Evolutionary conservation across 2,329 filamentous ascomycete genomes (phyloP).

Genomic region (Parastagonospora nodorum): DNA sequence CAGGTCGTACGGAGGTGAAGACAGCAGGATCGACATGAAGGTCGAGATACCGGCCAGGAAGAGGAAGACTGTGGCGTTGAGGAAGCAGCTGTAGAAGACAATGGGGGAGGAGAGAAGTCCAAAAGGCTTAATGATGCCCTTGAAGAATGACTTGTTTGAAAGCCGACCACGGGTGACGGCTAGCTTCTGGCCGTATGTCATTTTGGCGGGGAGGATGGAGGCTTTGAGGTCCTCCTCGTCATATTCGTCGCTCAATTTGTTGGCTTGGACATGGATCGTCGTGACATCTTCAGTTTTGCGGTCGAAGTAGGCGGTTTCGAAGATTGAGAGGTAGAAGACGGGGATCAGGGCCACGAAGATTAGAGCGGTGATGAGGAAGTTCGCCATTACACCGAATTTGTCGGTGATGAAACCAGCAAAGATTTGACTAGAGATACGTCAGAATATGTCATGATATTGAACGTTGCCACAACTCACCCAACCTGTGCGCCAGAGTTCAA

Average conservation of each 20-base stretch:
- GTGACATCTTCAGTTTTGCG: conserved; percentile 5
- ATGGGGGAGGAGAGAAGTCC: conserved; percentile 12
- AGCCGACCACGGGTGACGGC: conserved; percentile 9
- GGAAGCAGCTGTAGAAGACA: conserved; percentile 17
- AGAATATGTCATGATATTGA: not conserved
- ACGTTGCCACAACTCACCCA: conserved; percentile 4
- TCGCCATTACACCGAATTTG: conserved; percentile 9
- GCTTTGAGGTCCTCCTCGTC: conserved; percentile 11
- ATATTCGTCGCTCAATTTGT: conserved; percentile 11
- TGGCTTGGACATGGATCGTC: conserved; percentile 2
- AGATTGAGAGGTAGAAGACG: conserved; percentile 13
- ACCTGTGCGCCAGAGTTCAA: conserved; percentile 16
- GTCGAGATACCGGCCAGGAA: conserved; percentile 13
- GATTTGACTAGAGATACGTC: conserved; percentile 2
- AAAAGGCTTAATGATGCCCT: conserved; percentile 14
- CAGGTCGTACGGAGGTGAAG: conserved; percentile 13
- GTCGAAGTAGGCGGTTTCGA: conserved; percentile 15
- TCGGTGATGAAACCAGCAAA: conserved; percentile 16
- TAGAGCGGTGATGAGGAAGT: conserved; percentile 13
- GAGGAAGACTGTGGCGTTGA: conserved; percentile 12
- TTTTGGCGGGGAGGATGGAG: not conserved
- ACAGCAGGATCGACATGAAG: conserved; percentile 16
- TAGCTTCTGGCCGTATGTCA: conserved; percentile 7
- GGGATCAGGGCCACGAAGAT: conserved; percentile 10
- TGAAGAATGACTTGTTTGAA: conserved; percentile 14